A percentile compares a stretch with the other conserved stretches of the same genome.
These are phyloP conservation scores for Fomitopsis serialis DNA, from an alignment of 768 basidiomycete genomes.

Conservation along the genomic window DNA sequence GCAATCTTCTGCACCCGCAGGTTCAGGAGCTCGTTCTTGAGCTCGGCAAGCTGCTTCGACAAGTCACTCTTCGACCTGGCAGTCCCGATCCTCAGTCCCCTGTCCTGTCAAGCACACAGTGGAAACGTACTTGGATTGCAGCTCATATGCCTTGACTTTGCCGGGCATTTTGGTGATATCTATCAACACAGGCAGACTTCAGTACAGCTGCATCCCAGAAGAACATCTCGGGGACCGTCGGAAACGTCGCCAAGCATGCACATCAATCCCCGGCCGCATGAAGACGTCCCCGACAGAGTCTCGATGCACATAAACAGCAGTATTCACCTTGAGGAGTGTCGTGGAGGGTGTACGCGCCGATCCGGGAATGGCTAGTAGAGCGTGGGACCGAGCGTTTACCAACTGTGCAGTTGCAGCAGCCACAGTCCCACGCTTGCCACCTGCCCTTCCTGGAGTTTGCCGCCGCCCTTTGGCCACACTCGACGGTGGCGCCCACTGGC, in stretches of 20 bases:
- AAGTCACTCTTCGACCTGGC: slow-evolving; percentile 94
- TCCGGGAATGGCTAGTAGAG: slow-evolving; percentile 16
- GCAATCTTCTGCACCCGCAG: slow-evolving; percentile 98
- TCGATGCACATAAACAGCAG: slow-evolving; percentile 8
- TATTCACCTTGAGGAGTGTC: slow-evolving; percentile 35
- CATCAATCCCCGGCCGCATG: slow-evolving; percentile 5
- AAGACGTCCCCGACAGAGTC: slow-evolving; percentile 1
- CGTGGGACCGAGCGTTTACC: slow-evolving; percentile 24
- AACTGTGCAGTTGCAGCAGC: slow-evolving; percentile 39
- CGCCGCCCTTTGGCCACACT: neutral
- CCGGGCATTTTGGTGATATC: slow-evolving; percentile 56
- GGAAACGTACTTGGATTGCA: slow-evolving; percentile 84
- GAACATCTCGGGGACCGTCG: slow-evolving; percentile 2
- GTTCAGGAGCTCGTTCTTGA: slow-evolving; percentile 91
- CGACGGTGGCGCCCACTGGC: neutral
- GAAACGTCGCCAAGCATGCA: slow-evolving; percentile 4
- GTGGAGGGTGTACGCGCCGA: slow-evolving; percentile 24
- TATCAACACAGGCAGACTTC: slow-evolving; percentile 11
- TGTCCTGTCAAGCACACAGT: neutral
- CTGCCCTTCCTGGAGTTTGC: neutral
- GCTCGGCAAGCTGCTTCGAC: slow-evolving; percentile 85
- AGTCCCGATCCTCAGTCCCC: neutral
- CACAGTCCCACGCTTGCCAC: slow-evolving; percentile 30
- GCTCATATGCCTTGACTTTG: slow-evolving; percentile 95
- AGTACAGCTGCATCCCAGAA: slow-evolving; percentile 6